phyloP scores from a whole-genome alignment of 2,329 filamentous ascomycete species.

The Camptophora hylomeconis region DNA sequence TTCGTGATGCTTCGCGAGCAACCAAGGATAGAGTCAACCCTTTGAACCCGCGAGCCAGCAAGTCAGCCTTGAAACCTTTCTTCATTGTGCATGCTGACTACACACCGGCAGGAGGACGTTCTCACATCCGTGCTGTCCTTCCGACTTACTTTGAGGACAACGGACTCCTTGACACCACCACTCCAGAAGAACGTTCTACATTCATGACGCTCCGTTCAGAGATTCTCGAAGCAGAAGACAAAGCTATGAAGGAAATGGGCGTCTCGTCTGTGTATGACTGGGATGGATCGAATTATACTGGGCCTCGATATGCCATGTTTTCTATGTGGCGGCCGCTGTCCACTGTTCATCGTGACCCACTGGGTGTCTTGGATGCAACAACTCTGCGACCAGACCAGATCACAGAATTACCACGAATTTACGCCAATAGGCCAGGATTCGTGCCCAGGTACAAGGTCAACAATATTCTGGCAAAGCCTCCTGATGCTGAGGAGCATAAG shows the following conservation, averaged over 20 bases:
- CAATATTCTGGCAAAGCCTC: constrained; percentile 5
- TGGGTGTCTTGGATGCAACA: constrained; percentile 12
- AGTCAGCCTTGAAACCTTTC: constrained; percentile 4
- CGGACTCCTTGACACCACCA: constrained; percentile 2
- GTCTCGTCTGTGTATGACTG: constrained; percentile 4
- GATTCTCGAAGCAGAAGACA: constrained; percentile 5
- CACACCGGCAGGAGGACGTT: constrained; percentile 3
- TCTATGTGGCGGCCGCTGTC: constrained; percentile 19
- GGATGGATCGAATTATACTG: constrained; percentile 7
- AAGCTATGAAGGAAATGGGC: constrained; percentile 5
- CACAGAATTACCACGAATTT: constrained; percentile 1
- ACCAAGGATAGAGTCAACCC: constrained; percentile 1
- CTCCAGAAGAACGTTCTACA: constrained; percentile 1
- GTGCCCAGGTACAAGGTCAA: constrained; percentile 4
- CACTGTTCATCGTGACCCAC: constrained; percentile 14
- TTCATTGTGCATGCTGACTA: constrained; percentile 8
- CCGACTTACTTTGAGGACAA: constrained; percentile 7
- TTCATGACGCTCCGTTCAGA: constrained; percentile 4
- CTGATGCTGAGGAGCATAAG: constrained; percentile 2
- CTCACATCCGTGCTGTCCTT: constrained; percentile 4
- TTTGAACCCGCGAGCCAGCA: background rate
- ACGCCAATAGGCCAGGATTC: constrained; percentile 6
- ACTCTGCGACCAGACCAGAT: constrained; percentile 1
- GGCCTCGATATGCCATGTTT: constrained; percentile 8
- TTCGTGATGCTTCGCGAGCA: constrained; percentile 3